A percentile compares a stretch with the other conserved stretches of the same genome.
phyloP scores from a whole-genome alignment of 768 basidiomycete genomes.

The Rubroboletus satanas region DNA sequence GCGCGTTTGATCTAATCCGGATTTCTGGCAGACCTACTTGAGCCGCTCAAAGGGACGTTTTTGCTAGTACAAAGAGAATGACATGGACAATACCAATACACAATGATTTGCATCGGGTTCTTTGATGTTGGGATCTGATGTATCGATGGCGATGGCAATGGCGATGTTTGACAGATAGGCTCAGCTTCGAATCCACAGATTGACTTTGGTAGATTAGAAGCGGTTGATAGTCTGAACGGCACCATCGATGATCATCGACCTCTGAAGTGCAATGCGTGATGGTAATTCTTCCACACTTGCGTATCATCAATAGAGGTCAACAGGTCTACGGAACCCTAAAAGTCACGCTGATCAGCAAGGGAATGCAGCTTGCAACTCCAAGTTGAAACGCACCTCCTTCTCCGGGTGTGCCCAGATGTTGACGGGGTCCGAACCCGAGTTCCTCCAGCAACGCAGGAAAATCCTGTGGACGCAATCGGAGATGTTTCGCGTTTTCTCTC shows the following conservation, averaged over 20 bases:
- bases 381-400: conserved; percentile 53
- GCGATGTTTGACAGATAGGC: too few species aligned
- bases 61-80: background rate
- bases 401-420: conserved; percentile 51
- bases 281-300: background rate
- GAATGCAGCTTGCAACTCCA: too few species aligned
- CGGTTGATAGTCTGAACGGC: too few species aligned
- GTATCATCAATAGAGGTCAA: conserved; percentile 50
- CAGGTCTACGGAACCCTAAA: conserved; percentile 33
- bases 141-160: too few species aligned
- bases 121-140: too few species aligned
- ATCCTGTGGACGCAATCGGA: conserved; percentile 59
- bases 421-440: conserved; percentile 57
- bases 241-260: too few species aligned
- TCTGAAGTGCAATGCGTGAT: background rate
- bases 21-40: background rate
- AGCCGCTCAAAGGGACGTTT: background rate
- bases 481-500: conserved; percentile 52
- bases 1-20: conserved; percentile 1
- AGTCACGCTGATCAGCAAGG: conserved; percentile 1
- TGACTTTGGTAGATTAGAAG: too few species aligned
- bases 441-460: conserved; percentile 53
- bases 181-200: too few species aligned
- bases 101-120: too few species aligned
- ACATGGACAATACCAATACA: conserved; percentile 4